Evolutionary conservation across 208 protist species (phyloP).

Genomic region (Trypanosomatidae sp.): DNA sequence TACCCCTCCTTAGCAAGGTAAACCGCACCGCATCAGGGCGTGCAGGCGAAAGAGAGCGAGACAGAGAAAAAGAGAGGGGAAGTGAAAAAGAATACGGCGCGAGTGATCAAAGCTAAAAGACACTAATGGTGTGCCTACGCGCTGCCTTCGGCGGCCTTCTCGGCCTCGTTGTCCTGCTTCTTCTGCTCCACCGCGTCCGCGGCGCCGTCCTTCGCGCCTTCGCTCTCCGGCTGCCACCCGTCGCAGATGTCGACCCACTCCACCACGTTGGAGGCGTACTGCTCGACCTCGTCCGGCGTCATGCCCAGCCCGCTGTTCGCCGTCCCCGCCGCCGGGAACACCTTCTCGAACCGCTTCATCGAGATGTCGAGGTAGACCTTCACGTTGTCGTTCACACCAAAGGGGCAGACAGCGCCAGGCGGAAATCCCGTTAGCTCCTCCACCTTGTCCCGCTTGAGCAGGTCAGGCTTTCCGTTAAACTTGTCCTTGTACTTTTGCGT

Average conservation of each 20-base stretch:
- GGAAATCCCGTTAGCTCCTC: conserved; percentile 46
- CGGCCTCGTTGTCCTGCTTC: background rate
- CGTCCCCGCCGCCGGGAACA: conserved; percentile 56
- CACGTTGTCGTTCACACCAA: conserved; percentile 52
- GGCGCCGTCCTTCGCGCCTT: no score
- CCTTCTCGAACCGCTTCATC: conserved; percentile 44
- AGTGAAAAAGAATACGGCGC: no score
- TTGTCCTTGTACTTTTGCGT: conserved; percentile 48
- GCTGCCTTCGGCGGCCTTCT: no score
- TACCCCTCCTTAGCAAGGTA: no score
- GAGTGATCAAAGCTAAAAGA: no score
- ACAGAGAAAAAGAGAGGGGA: no score
- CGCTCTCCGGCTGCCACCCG: conserved; percentile 26
- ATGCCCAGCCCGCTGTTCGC: conserved; percentile 42
- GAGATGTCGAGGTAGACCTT: conserved; percentile 69
- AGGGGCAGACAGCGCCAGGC: conserved; percentile 61
- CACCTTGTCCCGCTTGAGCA: conserved; percentile 60
- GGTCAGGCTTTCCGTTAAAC: conserved; percentile 40
- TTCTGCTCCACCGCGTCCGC: background rate
- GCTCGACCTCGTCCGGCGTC: conserved; percentile 53
- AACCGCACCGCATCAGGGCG: no score
- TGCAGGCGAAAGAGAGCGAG: no score
- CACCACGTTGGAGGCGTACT: conserved; percentile 53
- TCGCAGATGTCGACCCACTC: conserved; percentile 75
- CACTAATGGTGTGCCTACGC: no score